phyloP scores from a whole-genome alignment of 1,139 yeast species.

The Ogataea hybrid region DNA sequence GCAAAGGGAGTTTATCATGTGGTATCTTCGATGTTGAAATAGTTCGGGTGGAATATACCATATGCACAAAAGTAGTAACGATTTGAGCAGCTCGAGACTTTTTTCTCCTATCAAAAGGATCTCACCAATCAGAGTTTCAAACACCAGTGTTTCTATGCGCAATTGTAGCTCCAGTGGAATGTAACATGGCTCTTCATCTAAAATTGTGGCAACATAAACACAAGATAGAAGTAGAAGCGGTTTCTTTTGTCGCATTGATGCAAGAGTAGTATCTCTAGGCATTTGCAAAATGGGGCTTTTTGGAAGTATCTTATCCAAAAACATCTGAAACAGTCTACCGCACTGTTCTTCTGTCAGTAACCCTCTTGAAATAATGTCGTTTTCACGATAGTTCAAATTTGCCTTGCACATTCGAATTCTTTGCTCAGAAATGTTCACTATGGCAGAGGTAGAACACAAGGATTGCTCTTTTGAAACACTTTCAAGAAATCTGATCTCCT shows the following conservation, averaged over 20 bases:
- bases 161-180: no score
- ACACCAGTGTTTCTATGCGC: no score
- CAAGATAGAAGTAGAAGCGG: constrained; percentile 69
- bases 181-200: no score
- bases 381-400: constrained; percentile 22
- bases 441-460: constrained; percentile 39
- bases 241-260: constrained; percentile 46
- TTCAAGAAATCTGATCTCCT: constrained; percentile 38
- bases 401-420: constrained; percentile 37
- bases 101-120: no score
- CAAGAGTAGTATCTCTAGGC: constrained; percentile 42
- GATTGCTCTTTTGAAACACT: constrained; percentile 34
- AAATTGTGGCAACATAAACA: no score
- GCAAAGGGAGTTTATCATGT: no score
- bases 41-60: no score
- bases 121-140: no score
- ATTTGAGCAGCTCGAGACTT: no score
- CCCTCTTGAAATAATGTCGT: constrained; percentile 50
- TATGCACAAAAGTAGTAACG: no score
- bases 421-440: constrained; percentile 37
- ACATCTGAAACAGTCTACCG: constrained; percentile 41
- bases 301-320: constrained; percentile 39
- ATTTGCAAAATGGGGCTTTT: constrained; percentile 56
- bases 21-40: no score
- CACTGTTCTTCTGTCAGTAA: constrained; percentile 52